Conservation (phyloP, 257 asterid species). For the Plantago ovata region DNA sequence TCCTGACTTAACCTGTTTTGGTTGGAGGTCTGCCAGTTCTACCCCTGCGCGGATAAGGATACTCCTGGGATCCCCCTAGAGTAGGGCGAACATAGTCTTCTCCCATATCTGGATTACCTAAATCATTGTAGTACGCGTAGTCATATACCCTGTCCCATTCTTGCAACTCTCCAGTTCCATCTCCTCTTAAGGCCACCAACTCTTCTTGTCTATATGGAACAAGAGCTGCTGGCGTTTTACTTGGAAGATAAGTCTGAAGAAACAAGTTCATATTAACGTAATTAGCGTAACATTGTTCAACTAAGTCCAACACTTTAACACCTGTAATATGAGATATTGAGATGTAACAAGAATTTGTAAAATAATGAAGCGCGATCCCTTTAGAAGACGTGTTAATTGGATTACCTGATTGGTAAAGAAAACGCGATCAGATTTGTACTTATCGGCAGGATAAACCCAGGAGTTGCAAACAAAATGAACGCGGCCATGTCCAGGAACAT, state of each 20-base stretch:
- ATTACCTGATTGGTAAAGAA: conserved; percentile 42
- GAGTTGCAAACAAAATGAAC: conserved; percentile 55
- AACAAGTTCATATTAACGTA: no score
- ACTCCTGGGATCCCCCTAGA: conserved; percentile 35
- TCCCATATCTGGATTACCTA: conserved; percentile 39
- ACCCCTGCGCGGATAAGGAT: conserved; percentile 74
- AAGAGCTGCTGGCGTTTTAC: conserved; percentile 42
- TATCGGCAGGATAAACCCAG: conserved; percentile 41
- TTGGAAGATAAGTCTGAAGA: conserved; percentile 30
- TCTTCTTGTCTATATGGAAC: conserved; percentile 34
- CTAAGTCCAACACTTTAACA: neutral
- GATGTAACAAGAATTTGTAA: neutral
- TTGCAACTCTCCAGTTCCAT: conserved; percentile 33
- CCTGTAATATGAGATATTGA: no score
- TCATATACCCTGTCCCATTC: conserved; percentile 59
- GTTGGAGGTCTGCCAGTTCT: conserved; percentile 63
- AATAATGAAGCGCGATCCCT: no score
- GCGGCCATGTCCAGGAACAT: conserved; percentile 38
- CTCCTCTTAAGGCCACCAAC: conserved; percentile 33
- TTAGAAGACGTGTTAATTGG: no score
- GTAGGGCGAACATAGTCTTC: conserved; percentile 27
- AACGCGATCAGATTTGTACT: conserved; percentile 32
- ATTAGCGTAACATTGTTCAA: neutral
- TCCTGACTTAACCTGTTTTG: conserved; percentile 31
- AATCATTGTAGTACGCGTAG: conserved; percentile 46